Conservation (phyloP, 192 early-diverging fungal species). For the Coemansia brasiliensis region DNA sequence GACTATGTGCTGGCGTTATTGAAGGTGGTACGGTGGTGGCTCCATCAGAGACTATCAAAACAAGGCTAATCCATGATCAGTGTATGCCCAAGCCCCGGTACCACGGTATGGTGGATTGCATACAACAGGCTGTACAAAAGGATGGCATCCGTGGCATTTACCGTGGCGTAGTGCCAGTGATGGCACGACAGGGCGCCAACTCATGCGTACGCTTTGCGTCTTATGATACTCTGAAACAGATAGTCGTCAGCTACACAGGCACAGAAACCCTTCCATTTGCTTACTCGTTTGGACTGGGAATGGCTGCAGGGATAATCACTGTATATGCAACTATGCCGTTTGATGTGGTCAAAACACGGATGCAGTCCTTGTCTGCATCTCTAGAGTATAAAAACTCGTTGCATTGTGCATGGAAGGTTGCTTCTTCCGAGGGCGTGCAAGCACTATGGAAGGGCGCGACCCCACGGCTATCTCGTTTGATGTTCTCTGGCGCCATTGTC, state of each 20-base stretch:
- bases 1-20: conserved; percentile 82
- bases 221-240: conserved; percentile 78
- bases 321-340: conserved; percentile 97
- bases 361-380: conserved; percentile 81
- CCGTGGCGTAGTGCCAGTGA: conserved; percentile 85
- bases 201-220: conserved; percentile 88
- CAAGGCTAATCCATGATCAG: conserved; percentile 92
- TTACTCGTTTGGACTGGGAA: conserved; percentile 73
- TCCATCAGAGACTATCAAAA: conserved; percentile 94
- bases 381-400: conserved; percentile 68
- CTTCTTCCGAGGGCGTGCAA: conserved; percentile 71
- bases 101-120: conserved; percentile 78
- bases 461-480: conserved; percentile 79
- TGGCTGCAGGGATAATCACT: conserved; percentile 86
- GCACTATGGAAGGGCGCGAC: conserved; percentile 97
- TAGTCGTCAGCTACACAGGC: conserved; percentile 9
- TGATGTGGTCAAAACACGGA: conserved; percentile 96
- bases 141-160: conserved; percentile 85
- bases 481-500: conserved; percentile 56
- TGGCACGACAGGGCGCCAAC: conserved; percentile 95
- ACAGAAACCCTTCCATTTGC: conserved; percentile 50
- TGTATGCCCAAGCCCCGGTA: conserved; percentile 72
- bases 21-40: conserved; percentile 91
- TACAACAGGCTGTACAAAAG: conserved; percentile 60
- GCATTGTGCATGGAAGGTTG: conserved; percentile 72